Percentiles rank a stretch among this genome's conserved stretches.
These are phyloP conservation scores for Fusarium illudens DNA, from an alignment of 2,329 filamentous ascomycete species.

Conservation along the genomic window DNA sequence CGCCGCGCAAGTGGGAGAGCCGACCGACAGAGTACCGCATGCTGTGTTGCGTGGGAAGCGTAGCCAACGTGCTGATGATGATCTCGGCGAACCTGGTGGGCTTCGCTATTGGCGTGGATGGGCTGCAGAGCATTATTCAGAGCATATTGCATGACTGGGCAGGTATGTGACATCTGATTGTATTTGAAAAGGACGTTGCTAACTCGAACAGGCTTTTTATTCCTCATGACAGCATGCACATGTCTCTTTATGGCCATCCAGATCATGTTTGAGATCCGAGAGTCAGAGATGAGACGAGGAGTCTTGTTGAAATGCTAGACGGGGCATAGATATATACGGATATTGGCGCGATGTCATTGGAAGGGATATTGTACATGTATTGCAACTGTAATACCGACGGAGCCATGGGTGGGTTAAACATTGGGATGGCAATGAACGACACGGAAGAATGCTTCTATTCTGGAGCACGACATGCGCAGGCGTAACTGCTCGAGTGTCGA, in stretches of 20 bases:
- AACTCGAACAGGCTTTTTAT: slow-evolving; percentile 66
- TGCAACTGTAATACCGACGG: slow-evolving; percentile 21
- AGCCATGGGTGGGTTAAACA: not conserved
- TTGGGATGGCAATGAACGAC: slow-evolving; percentile 14
- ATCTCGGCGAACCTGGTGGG: slow-evolving; percentile 94
- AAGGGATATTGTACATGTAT: slow-evolving; percentile 23
- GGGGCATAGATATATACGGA: not conserved
- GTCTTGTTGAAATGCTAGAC: slow-evolving; percentile 81
- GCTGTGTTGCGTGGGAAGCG: slow-evolving; percentile 80
- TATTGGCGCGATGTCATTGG: not conserved
- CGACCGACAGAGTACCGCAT: slow-evolving; percentile 78
- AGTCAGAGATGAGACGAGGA: slow-evolving; percentile 82
- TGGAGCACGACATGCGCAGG: not conserved
- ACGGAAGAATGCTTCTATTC: not conserved
- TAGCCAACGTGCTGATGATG: slow-evolving; percentile 91
- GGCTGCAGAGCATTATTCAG: slow-evolving; percentile 76
- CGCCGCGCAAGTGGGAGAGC: slow-evolving; percentile 73
- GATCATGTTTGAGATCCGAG: slow-evolving; percentile 95
- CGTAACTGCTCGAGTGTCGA: not conserved
- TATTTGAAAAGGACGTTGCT: slow-evolving; percentile 32
- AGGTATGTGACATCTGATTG: slow-evolving; percentile 54
- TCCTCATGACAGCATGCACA: slow-evolving; percentile 75
- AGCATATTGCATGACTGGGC: slow-evolving; percentile 80
- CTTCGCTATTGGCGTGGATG: slow-evolving; percentile 92
- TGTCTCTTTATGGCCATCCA: slow-evolving; percentile 86